Base-by-base conservation (phyloP, 192 early-diverging fungal genomes). In the Funneliformis geosporum region DNA sequence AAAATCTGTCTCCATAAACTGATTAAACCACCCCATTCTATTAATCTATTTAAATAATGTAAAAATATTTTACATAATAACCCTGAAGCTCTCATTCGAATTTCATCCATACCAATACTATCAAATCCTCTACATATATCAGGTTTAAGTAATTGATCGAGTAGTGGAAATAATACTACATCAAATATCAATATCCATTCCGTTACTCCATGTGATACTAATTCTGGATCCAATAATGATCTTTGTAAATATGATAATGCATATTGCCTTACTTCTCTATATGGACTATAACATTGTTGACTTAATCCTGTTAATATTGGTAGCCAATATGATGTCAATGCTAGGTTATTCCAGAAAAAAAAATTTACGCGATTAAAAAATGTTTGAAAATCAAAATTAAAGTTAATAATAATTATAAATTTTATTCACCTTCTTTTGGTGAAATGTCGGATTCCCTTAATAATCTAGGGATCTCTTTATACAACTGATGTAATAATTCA, bases 121-220 rank as follows among this genome's bases (percentile, higher is more conserved):
- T 94, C 93, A 38, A 84, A 55, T 55, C 50, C 78, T 60, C 92
- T 86, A 11, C 87, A 88, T 59, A 92, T 84, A 75, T 95, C 95
- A 0, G 92, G 91, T 21, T 93, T 89, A 81, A 95, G 85, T 18
- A 98, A 81, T 83, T 94, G 90, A 64, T 96, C 94, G 69, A 98
- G 87, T 61, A 97, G 80, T 43, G 95, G 96, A 84, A 98, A 95
- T 72, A 98, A 79, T 18, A 97, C 94, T 40, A 92, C 92, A 79
- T 94, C 93, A 85, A 98, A 95, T 6, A 90, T 88, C 8, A 90
- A 83, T 59, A 89, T 83, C 89, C 89, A 93, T 77, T 85, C 80
- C 16, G 69, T 76, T 69, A 80, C 66, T 70, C 78, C 83, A 61
- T 86, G 79, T 72, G 79, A 80, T 75, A 85, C 84, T 66, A 87